Evolutionary conservation across 257 asterid genomes (phyloP), one percentile per base, ranked within the genome.

Genomic region (Solanum sitiens): DNA sequence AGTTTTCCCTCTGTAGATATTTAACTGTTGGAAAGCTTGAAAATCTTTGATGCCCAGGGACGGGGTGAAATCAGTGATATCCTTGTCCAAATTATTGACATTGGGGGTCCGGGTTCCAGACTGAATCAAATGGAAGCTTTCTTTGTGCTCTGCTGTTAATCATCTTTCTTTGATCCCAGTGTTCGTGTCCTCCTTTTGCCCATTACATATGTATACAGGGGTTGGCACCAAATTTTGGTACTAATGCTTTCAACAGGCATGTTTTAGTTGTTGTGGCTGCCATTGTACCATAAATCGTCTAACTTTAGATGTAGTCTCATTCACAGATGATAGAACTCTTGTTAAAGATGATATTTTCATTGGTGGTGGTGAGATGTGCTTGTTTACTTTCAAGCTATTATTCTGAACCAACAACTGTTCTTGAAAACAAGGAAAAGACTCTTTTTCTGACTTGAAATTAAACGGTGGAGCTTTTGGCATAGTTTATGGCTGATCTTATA

Each of bases 151-250:
- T 87, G 87, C n/a, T 88, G 87, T 87, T 75, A 84, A 76, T 88
- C 82, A 30, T 88, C 84, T 86, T 63, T 59, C 21, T 8, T 53
- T 85, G 76, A 80, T 76, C 42, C 72, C 65, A 53, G 37, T 88
- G 76, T 75, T 79, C 45, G 47, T 89, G 84, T 77, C 83, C 75
- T 84, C 83, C 23, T 84, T 76, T 27, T 79, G 75, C 72, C 83
- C 21, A 35, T 88, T 23, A 79, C 87, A 86, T 86, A 89, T 76
- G 61, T 86, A 88, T 20, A 89, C 79, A 73, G 87, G 89, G 88
- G 85, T 45, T 77, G 85, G 50, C 90, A 74, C 83, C 47, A 47
- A 87, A 86, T 91, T 89, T 91, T 91, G 90, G 87, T 53, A 67
- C 88, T 44, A 86, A 67, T 68, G 80, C 86, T 86, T 87, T 89